Percentiles rank a stretch among this genome's conserved stretches.
Conservation (phyloP, 306 rosid species). For the Quercus agrifolia region DNA sequence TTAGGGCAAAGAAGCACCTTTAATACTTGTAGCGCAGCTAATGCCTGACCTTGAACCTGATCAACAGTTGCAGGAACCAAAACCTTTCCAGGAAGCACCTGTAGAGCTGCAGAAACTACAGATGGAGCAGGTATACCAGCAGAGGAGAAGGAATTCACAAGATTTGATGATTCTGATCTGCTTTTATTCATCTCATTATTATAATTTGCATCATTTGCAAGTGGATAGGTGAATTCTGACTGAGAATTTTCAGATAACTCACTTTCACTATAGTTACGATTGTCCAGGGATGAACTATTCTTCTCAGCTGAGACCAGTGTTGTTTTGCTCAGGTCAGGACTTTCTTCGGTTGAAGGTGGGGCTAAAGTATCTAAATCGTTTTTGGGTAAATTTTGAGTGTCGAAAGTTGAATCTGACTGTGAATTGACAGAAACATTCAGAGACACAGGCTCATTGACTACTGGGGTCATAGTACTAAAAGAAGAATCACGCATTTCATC, state of each 20-base stretch:
- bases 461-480: slow-evolving; percentile 22
- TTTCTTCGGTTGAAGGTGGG: slow-evolving; percentile 38
- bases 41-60: slow-evolving; percentile 95
- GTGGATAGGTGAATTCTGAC: slow-evolving; percentile 27
- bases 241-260: slow-evolving; percentile 26
- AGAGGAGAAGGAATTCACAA: slow-evolving; percentile 67
- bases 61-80: slow-evolving; percentile 92
- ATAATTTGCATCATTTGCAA: slow-evolving; percentile 38
- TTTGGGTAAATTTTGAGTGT: slow-evolving; percentile 33
- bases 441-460: slow-evolving; percentile 28
- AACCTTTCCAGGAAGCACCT: slow-evolving; percentile 83
- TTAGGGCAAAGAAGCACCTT: slow-evolving; percentile 51
- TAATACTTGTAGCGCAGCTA: slow-evolving; percentile 85
- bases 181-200: slow-evolving; percentile 33
- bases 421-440: slow-evolving; percentile 29
- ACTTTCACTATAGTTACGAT: slow-evolving; percentile 28
- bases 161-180: slow-evolving; percentile 47
- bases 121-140: slow-evolving; percentile 98
- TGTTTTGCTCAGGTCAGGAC: slow-evolving; percentile 33
- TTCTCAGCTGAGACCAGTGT: slow-evolving; percentile 39
- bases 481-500: slow-evolving; percentile 39
- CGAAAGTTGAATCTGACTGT: slow-evolving; percentile 33
- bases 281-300: slow-evolving; percentile 44
- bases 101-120: slow-evolving; percentile 68
- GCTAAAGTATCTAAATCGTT: slow-evolving; percentile 31